A percentile compares a stretch with the other conserved stretches of the same genome.
These are phyloP conservation scores for Amphichorda felina DNA, from an alignment of 2,329 filamentous ascomycete species.

Conservation along the genomic window DNA sequence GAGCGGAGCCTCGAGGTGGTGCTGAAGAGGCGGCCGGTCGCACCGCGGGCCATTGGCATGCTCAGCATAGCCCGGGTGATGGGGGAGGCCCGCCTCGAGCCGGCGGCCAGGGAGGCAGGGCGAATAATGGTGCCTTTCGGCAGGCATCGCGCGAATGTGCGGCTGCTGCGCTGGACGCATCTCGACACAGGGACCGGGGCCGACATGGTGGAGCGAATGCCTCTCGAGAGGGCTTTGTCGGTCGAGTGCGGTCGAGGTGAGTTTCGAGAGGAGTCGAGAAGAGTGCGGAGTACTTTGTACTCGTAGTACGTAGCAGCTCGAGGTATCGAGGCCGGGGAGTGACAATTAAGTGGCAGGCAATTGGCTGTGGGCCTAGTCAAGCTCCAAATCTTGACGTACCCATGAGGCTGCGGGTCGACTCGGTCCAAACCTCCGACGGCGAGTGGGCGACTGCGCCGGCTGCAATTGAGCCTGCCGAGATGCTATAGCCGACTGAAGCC, in stretches of 20 bases:
- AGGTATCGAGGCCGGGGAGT: constrained; percentile 2
- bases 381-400: constrained; percentile 1
- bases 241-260: no score
- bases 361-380: constrained; percentile 7
- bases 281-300: not conserved
- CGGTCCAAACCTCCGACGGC: not conserved
- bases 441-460: not conserved
- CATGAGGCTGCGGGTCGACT: not conserved
- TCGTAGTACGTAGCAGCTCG: no score
- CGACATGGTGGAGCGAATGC: constrained; percentile 15
- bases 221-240: not conserved
- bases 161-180: constrained; percentile 24
- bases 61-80: constrained; percentile 8
- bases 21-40: constrained; percentile 17
- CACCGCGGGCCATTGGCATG: constrained; percentile 6
- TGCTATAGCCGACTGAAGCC: constrained; percentile 4
- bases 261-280: not conserved
- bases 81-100: not conserved
- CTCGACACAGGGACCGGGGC: constrained; percentile 23
- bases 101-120: constrained; percentile 13
- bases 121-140: constrained; percentile 9
- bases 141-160: constrained; percentile 4
- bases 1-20: constrained; percentile 10
- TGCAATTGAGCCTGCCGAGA: not conserved
- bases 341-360: constrained; percentile 8